These are phyloP conservation scores for Cruciata laevipes DNA, from an alignment of 257 asterid genomes.

Conservation along the genomic window DNA sequence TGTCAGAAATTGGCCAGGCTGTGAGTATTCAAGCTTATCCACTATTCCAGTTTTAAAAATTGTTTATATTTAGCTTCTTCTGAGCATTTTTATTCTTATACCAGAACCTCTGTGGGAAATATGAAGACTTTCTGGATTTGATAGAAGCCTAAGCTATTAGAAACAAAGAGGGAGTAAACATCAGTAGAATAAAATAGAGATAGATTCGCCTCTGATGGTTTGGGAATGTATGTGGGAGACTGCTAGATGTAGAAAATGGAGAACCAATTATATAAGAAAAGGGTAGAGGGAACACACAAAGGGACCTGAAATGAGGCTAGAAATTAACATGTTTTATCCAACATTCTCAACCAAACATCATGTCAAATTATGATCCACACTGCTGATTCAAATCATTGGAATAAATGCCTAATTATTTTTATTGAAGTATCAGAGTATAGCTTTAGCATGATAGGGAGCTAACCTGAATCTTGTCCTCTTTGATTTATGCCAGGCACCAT, in stretches of 20 bases:
- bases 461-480: conserved; percentile 5
- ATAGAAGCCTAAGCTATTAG: background rate
- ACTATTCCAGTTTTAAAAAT: conserved; percentile 3
- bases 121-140: background rate
- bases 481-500: conserved; percentile 57
- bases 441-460: background rate
- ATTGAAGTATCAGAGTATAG: background rate
- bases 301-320: too few species aligned
- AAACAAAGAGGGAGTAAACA: background rate
- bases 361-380: background rate
- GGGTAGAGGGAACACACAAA: background rate
- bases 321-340: too few species aligned
- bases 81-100: background rate
- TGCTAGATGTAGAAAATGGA: background rate
- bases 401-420: background rate
- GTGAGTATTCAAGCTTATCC: conserved; percentile 41
- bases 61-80: conserved; percentile 1
- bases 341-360: background rate
- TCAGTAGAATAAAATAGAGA: background rate
- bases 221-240: background rate
- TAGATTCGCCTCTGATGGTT: too few species aligned
- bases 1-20: conserved; percentile 93
- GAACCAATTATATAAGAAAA: background rate
- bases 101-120: background rate
- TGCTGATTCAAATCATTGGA: background rate